These are phyloP conservation scores for Limtongia smithiae DNA, from an alignment of 805 yeast genomes.

Conservation along the genomic window DNA sequence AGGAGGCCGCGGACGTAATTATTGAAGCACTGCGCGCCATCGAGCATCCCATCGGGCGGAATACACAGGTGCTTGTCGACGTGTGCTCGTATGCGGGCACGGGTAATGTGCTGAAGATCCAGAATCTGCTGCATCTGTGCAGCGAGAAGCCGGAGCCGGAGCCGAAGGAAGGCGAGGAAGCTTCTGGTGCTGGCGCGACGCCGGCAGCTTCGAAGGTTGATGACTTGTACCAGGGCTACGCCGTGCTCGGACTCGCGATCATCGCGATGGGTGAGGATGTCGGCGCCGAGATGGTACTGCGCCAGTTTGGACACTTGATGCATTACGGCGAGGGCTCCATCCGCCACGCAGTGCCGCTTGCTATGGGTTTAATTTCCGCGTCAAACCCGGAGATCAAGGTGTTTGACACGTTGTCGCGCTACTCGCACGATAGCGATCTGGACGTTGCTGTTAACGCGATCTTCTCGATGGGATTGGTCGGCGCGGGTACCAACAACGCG, in stretches of 20 bases:
- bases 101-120: conserved; percentile 93
- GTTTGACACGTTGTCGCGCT: conserved; percentile 91
- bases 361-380: conserved; percentile 93
- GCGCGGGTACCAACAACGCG: conserved; percentile 98
- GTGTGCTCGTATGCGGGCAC: conserved; percentile 97
- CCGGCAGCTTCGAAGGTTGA: conserved; percentile 44
- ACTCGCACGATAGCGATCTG: conserved; percentile 91
- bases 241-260: conserved; percentile 90
- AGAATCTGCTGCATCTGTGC: conserved; percentile 82
- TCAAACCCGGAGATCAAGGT: conserved; percentile 96
- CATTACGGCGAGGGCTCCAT: conserved; percentile 93
- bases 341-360: conserved; percentile 91
- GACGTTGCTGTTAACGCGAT: conserved; percentile 94
- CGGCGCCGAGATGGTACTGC: conserved; percentile 94
- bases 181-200: conserved; percentile 5
- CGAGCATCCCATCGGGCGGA: conserved; percentile 88
- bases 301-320: conserved; percentile 96
- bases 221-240: conserved; percentile 71
- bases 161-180: conserved; percentile 40
- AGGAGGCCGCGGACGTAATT: conserved; percentile 83
- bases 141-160: conserved; percentile 32
- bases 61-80: conserved; percentile 82
- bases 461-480: conserved; percentile 95
- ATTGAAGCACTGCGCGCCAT: conserved; percentile 90
- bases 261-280: conserved; percentile 97